These are phyloP conservation scores for Cercophora scortea DNA, from an alignment of 495 filamentous ascomycete genomes.

Conservation along the genomic window DNA sequence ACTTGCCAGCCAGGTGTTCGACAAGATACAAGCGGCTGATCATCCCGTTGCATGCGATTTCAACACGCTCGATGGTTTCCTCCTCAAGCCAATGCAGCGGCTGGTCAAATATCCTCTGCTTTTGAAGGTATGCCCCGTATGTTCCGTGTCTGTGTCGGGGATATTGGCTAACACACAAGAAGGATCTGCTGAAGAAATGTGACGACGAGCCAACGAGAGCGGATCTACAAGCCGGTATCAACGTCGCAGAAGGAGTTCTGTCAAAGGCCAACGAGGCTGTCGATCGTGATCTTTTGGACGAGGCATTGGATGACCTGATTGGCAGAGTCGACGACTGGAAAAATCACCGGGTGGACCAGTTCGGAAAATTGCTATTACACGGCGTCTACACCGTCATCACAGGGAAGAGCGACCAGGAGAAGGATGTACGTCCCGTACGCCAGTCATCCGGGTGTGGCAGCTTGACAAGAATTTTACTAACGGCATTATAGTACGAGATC, in stretches of 20 bases:
- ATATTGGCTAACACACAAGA: constrained; percentile 7
- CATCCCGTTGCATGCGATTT: constrained; percentile 52
- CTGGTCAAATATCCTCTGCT: constrained; percentile 90
- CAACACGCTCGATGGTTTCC: constrained; percentile 73
- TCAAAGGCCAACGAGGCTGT: constrained; percentile 83
- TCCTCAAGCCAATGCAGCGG: constrained; percentile 93
- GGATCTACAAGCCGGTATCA: constrained; percentile 64
- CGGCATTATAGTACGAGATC: constrained; percentile 70
- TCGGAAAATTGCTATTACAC: constrained; percentile 80
- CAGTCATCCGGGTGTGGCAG: too few relatives aligned
- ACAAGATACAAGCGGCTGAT: constrained; percentile 47
- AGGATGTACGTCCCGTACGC: constrained; percentile 56
- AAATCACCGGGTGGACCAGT: constrained; percentile 77
- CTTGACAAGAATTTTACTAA: too few relatives aligned
- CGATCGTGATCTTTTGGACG: constrained; percentile 70
- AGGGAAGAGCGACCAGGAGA: constrained; percentile 67
- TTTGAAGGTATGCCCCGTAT: constrained; percentile 55
- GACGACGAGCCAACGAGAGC: constrained; percentile 58
- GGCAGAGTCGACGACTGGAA: constrained; percentile 97
- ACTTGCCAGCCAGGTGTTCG: constrained; percentile 52
- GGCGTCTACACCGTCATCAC: constrained; percentile 94
- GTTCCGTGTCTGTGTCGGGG: not conserved
- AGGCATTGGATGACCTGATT: constrained; percentile 73
- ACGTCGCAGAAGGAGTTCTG: constrained; percentile 68
- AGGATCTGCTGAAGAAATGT: constrained; percentile 82